Evolutionary conservation across 1,284 basidiomycete genomes (phyloP), one percentile per base, ranked within the genome.

Genomic region (Sphagnurus paluster): DNA sequence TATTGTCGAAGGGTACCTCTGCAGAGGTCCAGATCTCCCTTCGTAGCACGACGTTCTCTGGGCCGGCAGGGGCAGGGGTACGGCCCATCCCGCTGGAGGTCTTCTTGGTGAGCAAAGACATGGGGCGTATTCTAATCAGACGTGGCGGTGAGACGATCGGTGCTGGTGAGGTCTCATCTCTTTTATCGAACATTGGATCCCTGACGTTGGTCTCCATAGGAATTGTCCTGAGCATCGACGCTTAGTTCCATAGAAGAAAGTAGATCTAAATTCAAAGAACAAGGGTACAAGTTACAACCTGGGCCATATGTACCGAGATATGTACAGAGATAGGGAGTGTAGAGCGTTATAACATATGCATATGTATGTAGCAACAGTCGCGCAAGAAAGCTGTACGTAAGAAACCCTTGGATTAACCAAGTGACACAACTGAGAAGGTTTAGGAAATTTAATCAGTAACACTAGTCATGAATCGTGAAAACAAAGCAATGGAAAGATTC

Each of bases 81-180:
- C 75, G 82, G 7, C 76, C 82, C 2, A 86, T 97, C 23, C 90
- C 94, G 2, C 63, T 97, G 14, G 96, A 99, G 63, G 80, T 89
- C 1, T 96, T 96, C 52, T 68, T 82, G 3, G 72, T 74, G n/a
- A 98, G 94, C 70, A 98, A 98, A 68, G 93, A 97, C 54, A 97
- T 99, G 96, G 95, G 95, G 0, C 74, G 96, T 33, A 80, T 99
- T 37, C 66, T 99, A 43, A 75, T 99, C 50, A 74, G 96, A 29
- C 75, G 95, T 50, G 84, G 84, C 14, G 96, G 97, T 0, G 94
- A 98, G 71, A 98, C 96, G 0, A 90, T 99, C 49, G 93, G 87
- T 36, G 95, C 95, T 44, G 95, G 94, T 84, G 62, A 48, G 77
- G 10, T 2, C 14, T 14, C 16, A 5, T 9, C 11, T 1, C 17